A percentile compares a stretch with the other conserved stretches of the same genome.
Conservation (phyloP, 2,329 filamentous ascomycete genomes). For the Teratosphaeria pseudoeucalypti region DNA sequence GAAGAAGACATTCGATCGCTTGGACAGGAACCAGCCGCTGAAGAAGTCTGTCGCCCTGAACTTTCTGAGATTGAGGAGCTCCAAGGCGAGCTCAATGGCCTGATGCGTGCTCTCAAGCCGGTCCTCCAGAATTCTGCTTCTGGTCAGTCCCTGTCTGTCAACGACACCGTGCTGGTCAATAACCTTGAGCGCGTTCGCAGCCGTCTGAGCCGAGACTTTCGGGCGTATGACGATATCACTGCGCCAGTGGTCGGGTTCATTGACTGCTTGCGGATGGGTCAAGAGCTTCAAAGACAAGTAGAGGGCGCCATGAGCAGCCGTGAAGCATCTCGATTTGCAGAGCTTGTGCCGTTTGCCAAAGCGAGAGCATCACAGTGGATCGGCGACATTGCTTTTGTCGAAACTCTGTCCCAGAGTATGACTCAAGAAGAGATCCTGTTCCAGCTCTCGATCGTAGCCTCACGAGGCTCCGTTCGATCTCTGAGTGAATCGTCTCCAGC, state of each 20-base stretch:
- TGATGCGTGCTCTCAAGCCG: conserved; percentile 14
- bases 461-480: conserved; percentile 8
- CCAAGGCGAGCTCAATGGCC: conserved; percentile 61
- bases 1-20: conserved; percentile 52
- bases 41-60: conserved; percentile 61
- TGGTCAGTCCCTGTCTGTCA: not conserved
- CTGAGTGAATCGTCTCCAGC: conserved; percentile 4
- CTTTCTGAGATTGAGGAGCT: conserved; percentile 58
- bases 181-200: conserved; percentile 50
- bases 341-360: conserved; percentile 15
- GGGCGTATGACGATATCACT: conserved; percentile 76
- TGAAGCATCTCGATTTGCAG: not conserved
- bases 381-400: conserved; percentile 13
- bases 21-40: conserved; percentile 55
- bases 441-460: conserved; percentile 14
- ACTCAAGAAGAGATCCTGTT: conserved; percentile 14
- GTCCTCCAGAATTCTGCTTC: not conserved
- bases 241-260: conserved; percentile 69
- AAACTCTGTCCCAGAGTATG: conserved; percentile 5
- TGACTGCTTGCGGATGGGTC: conserved; percentile 49
- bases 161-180: conserved; percentile 11
- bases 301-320: not conserved
- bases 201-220: conserved; percentile 59
- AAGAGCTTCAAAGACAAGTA: conserved; percentile 6
- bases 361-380: conserved; percentile 12